phyloP scores from a whole-genome alignment of 768 basidiomycete species.

The Candolleomyces aberdarensis region DNA sequence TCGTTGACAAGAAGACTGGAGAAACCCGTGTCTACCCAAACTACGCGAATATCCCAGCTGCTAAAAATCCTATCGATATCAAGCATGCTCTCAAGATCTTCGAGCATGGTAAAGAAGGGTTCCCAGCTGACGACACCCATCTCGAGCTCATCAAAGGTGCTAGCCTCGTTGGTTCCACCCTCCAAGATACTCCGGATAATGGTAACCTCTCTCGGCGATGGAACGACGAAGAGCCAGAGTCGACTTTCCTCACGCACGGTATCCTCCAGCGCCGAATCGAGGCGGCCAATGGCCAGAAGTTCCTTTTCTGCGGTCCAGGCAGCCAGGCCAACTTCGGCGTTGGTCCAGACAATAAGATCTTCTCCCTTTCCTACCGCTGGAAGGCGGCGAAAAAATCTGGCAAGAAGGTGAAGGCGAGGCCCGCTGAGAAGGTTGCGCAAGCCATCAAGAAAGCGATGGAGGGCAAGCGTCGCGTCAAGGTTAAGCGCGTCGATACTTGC shows the following conservation, averaged over 20 bases:
- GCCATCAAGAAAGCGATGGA: constrained; percentile 2
- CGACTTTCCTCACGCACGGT: constrained; percentile 1
- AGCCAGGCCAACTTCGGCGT: constrained; percentile 8
- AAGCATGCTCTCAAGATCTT: background rate
- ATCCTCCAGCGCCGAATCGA: constrained; percentile 1
- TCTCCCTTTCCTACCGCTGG: constrained; percentile 5
- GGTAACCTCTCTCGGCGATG: background rate
- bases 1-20: constrained; percentile 3
- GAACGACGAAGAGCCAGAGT: background rate
- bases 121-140: constrained; percentile 5
- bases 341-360: background rate
- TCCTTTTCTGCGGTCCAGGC: constrained; percentile 9
- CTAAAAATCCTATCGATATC: background rate
- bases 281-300: background rate
- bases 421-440: background rate
- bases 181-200: background rate
- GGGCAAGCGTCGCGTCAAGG: background rate
- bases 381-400: background rate
- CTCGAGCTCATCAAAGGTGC: background rate
- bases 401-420: background rate
- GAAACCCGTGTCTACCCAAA: constrained; percentile 8
- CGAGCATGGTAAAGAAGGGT: background rate
- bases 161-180: background rate
- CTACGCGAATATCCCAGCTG: background rate
- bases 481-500: constrained; percentile 6